These are phyloP conservation scores for Botrytis galanthina DNA, from an alignment of 2,329 filamentous ascomycete genomes.

Conservation along the genomic window DNA sequence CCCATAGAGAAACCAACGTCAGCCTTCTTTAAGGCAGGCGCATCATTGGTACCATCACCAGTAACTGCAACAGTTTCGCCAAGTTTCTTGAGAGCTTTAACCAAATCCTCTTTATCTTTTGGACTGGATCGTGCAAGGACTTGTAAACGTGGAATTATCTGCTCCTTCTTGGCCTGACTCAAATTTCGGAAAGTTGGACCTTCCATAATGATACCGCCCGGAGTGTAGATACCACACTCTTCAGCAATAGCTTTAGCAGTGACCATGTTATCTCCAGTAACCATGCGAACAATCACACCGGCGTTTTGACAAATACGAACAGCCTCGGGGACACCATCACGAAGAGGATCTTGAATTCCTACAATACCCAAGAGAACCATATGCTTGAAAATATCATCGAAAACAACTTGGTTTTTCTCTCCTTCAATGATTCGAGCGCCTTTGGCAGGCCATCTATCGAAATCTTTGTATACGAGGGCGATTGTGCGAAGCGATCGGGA, in stretches of 20 bases:
- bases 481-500: constrained; percentile 71
- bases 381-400: constrained; percentile 66
- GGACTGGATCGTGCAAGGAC: constrained; percentile 68
- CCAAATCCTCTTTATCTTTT: constrained; percentile 66
- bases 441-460: constrained; percentile 63
- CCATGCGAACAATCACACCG: constrained; percentile 71
- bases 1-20: constrained; percentile 70
- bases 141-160: constrained; percentile 59
- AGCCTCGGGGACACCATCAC: constrained; percentile 64
- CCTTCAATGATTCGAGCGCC: constrained; percentile 56
- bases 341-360: constrained; percentile 72
- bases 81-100: constrained; percentile 61
- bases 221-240: constrained; percentile 62
- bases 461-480: constrained; percentile 71
- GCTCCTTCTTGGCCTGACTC: constrained; percentile 56
- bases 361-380: constrained; percentile 73
- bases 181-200: constrained; percentile 65
- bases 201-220: constrained; percentile 63
- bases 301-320: constrained; percentile 66
- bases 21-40: constrained; percentile 62
- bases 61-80: constrained; percentile 67
- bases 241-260: constrained; percentile 72
- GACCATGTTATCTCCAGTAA: constrained; percentile 69
- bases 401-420: constrained; percentile 59
- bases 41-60: constrained; percentile 66